Evolutionary conservation across 495 filamentous ascomycete species (phyloP).

Genomic region (Pseudevernia furfuracea): DNA sequence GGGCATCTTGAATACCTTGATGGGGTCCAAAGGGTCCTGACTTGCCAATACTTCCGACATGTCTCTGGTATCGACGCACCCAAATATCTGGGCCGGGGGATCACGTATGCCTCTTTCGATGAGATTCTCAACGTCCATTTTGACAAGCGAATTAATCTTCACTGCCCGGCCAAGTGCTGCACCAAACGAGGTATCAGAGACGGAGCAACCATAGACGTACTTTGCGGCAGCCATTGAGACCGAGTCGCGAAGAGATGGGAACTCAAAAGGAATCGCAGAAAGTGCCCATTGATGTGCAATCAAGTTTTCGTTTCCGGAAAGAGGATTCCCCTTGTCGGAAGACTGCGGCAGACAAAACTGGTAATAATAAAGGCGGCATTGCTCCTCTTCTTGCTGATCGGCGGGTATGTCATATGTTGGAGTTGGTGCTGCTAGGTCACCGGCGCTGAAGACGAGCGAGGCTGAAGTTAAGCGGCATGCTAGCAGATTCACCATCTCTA

Average conservation of each 20-base stretch:
- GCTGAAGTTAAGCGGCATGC: conserved; percentile 55
- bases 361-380: conserved; percentile 62
- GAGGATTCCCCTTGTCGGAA: neutral
- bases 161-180: conserved; percentile 45
- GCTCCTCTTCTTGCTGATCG: conserved; percentile 45
- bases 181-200: conserved; percentile 55
- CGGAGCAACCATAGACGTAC: conserved; percentile 69
- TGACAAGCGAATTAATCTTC: conserved; percentile 56
- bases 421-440: conserved; percentile 43
- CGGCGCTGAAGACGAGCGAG: conserved; percentile 51
- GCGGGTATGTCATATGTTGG: conserved; percentile 23
- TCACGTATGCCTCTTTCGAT: conserved; percentile 36
- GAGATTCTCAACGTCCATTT: conserved; percentile 45
- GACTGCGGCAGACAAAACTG: conserved; percentile 39
- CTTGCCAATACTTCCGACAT: conserved; percentile 39
- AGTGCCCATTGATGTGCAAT: conserved; percentile 57
- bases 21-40: conserved; percentile 42
- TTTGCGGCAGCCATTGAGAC: conserved; percentile 61
- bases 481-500: conserved; percentile 45
- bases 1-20: conserved; percentile 51
- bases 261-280: conserved; percentile 55
- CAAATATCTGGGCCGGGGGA: conserved; percentile 42
- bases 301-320: neutral
- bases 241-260: conserved; percentile 46
- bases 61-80: conserved; percentile 47